Conservation (phyloP, 352 stramenopile species). For the Pythium guiyangense region DNA sequence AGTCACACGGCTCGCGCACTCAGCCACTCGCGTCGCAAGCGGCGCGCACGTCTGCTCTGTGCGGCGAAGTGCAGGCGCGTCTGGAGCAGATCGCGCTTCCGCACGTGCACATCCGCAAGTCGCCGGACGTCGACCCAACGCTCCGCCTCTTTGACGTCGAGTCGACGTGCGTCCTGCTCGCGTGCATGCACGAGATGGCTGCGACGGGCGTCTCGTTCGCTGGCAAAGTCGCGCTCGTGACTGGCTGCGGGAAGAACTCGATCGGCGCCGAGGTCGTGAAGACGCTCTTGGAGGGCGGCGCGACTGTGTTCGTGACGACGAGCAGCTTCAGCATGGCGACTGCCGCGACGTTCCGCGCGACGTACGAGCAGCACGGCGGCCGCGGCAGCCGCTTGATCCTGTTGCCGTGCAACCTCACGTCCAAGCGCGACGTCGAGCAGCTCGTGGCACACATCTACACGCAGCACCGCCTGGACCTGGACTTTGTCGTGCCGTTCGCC, state of each 20-base stretch:
- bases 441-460: conserved; percentile 83
- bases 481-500: conserved; percentile 87
- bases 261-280: conserved; percentile 85
- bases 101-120: conserved; percentile 57
- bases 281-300: conserved; percentile 78
- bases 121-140: conserved; percentile 67
- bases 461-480: conserved; percentile 73
- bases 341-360: conserved; percentile 58
- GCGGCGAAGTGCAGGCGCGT: neutral
- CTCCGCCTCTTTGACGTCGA: conserved; percentile 81
- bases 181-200: conserved; percentile 85
- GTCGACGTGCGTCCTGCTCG: conserved; percentile 69
- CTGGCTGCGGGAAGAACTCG: conserved; percentile 79
- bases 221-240: conserved; percentile 83
- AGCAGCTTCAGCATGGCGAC: conserved; percentile 67
- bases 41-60: conserved; percentile 11
- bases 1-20: neutral
- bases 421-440: conserved; percentile 64
- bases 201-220: conserved; percentile 79
- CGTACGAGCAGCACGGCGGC: conserved; percentile 84
- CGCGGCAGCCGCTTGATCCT: conserved; percentile 75
- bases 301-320: conserved; percentile 82
- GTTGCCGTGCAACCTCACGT: conserved; percentile 85
- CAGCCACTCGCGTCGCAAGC: conserved; percentile 27
- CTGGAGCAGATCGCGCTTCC: conserved; percentile 1